Evolutionary conservation across 208 protist species (phyloP), one percentile per base, ranked within the genome.

Genomic region (Wallacemonas sp.): DNA sequence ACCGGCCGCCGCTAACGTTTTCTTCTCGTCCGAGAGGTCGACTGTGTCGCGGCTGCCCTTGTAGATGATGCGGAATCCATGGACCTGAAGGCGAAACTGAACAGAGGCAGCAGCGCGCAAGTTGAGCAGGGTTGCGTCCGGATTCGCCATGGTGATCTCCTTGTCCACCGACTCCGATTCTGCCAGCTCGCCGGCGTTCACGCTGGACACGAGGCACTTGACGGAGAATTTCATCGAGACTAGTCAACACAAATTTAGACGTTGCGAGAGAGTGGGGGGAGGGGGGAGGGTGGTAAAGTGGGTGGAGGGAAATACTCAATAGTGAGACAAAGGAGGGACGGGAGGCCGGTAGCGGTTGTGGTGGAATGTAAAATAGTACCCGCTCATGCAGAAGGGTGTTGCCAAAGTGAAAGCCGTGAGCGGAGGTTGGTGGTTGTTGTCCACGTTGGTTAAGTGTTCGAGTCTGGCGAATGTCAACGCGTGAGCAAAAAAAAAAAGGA

Each of bases 141-240:
- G 84, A 61, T 96, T 92, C 18, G 74, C 66, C 49, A 96, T 82
- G 14, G 80, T 68, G 3, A 96, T 63, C 61, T 94, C 86, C 74
- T 92, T 87, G 46, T 69, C 87, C n/a, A 64, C 52, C 16, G 64
- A 70, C 57, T 71, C 70, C 18, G 61, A 57, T 23, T 82, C 72
- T 10, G 44, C 12, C 22, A 89, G 64, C 36, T 67, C 57, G 18
- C 63, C 67, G 31, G 75, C 73, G 61, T 79, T 81, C 20, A 78
- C 74, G 31, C 72, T 82, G 38, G 66, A 72, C 22, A 89, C 77
- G 20, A 78, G 67, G 57, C 76, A 88, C 39, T 72, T 81, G 18
- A 91, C 76, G 3, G 54, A 77, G 18, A 94, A 63, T 63, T 89
- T 94, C 89, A 94, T 94, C 25, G 11, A 32, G 31, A 0, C 48